These are phyloP conservation scores for Calamus simplicifolius DNA, from an alignment of 176 grass and related monocot genomes.

Conservation along the genomic window DNA sequence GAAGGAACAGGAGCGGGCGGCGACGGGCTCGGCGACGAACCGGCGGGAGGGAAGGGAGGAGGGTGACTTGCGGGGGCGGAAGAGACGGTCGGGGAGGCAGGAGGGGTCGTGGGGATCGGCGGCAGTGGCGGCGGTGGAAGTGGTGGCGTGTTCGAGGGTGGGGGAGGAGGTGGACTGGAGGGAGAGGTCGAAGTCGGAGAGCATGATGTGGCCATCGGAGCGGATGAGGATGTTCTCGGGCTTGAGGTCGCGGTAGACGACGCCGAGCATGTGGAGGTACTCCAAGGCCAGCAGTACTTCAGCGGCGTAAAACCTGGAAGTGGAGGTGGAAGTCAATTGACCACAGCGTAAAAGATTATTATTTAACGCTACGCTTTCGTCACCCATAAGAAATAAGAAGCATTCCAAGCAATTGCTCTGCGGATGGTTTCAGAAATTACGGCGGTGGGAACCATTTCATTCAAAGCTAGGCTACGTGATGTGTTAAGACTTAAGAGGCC, in stretches of 20 bases:
- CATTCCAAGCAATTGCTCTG: no score
- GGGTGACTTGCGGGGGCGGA: conserved; percentile 14
- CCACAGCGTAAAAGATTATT: no score
- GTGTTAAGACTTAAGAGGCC: no score
- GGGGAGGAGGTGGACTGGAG: conserved; percentile 79
- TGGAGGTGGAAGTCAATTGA: no score
- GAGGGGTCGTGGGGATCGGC: conserved; percentile 1
- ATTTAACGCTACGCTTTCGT: no score
- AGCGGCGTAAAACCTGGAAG: conserved; percentile 63
- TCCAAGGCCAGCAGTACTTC: conserved; percentile 89
- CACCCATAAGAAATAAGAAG: no score
- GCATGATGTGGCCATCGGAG: conserved; percentile 94
- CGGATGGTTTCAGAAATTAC: no score
- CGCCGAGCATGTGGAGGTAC: conserved; percentile 97
- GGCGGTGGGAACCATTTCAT: no score
- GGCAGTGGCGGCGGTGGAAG: not conserved
- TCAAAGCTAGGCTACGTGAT: no score
- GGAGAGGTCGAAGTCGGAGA: conserved; percentile 98
- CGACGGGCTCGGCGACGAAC: conserved; percentile 82
- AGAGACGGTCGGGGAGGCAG: conserved; percentile 54
- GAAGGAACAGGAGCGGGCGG: conserved; percentile 70
- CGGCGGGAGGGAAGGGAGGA: not conserved
- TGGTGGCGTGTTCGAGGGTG: conserved; percentile 25
- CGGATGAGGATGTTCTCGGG: conserved; percentile 95
- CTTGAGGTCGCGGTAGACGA: conserved; percentile 99